Evolutionary conservation across 2,329 filamentous ascomycete species (phyloP), one percentile per base, ranked within the genome.

Genomic region (Colletotrichum eleusines): DNA sequence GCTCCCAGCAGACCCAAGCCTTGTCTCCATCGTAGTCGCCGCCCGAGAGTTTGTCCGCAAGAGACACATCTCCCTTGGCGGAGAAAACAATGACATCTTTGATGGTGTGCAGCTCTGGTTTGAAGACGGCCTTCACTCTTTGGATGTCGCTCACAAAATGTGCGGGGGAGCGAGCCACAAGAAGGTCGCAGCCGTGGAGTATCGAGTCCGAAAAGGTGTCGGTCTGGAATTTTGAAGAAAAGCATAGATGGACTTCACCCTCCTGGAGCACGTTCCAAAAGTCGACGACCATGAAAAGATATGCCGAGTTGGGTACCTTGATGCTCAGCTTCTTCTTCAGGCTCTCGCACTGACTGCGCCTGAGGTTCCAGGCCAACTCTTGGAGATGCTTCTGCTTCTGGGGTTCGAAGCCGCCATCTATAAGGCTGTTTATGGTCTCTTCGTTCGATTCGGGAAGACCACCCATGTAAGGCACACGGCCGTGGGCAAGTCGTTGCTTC

Each of bases 61-160:
- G 84, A 0, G 92, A 88, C 0, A 80, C 81, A 33, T 85, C 77
- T 0, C 92, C 92, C 70, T 86, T 87, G 0, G 83, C 84, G 0
- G 93, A 85, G 74, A 98, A 98, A 0, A 98, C 86, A 18, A 96
- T 85, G 1, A 97, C 90, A 74, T 98, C 92, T 71, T 92, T 92
- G 0, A 97, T 80, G 2, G 88, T 87, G 3, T 90, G 87, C 0
- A 95, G 81, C 51, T 90, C 85, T 0, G 85, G 84, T n/a, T 83
- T 85, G 71, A 86, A 88, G 0, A 90, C 88, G 0, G 84, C 87
- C 46, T 80, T 85, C 9, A 91, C 90, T 66, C 87, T 91, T 75
- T 95, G 93, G 0, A 95, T 89, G 72, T 96, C 93, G 35, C 90
- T 93, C 0, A 85, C 83, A 28, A 91, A 88, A 75, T 94, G 88